Evolutionary conservation across 1,284 basidiomycete species (phyloP), one percentile per base, ranked within the genome.

Genomic region (Ceratobasidium sp.): DNA sequence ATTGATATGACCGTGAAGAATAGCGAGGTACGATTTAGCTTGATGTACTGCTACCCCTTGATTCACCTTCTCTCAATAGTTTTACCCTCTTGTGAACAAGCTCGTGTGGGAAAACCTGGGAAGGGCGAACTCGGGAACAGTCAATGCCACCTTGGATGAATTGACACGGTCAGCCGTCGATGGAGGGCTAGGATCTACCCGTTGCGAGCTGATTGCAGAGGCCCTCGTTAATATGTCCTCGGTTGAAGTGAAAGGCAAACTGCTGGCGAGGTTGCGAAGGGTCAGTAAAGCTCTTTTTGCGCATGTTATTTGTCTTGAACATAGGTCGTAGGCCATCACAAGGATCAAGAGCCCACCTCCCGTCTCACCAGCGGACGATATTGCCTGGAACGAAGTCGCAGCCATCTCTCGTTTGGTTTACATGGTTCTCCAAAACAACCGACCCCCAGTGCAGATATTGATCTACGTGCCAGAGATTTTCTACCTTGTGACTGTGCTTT

Each of bases 321-420:
- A 29, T 65, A 15, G 3, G 22, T 42, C 49, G 0, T 35, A 91
- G 89, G 87, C 87, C 29, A 83, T 94, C 69, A 87, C 87, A 50
- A 92, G 84, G 81, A 86, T 90, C 1, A 87, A 89, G 54, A 82
- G 86, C 50, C 86, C 86, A 74, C 82, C 86, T 1, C 85, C 87
- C 2, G 80, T 79, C 62, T 83, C 83, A 12, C 82, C 95, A 1
- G 81, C 84, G 1, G 87, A 92, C 52, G 92, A 92, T 77, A 78
- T 84, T 0, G 87, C 89, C 70, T 96, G 93, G 92, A 87, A 85
- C 71, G 93, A 96, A 76, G 91, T 96, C 12, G 88, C 90, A 2
- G 89, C 89, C 0, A 81, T 95, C 35, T 83, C 91, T 38, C 87
- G 92, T 15, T 84, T 96, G 38, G 83, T 86, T 52, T 83, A 92